Base-by-base conservation (phyloP, 2,329 filamentous ascomycete species). In the Botrytis elliptica region DNA sequence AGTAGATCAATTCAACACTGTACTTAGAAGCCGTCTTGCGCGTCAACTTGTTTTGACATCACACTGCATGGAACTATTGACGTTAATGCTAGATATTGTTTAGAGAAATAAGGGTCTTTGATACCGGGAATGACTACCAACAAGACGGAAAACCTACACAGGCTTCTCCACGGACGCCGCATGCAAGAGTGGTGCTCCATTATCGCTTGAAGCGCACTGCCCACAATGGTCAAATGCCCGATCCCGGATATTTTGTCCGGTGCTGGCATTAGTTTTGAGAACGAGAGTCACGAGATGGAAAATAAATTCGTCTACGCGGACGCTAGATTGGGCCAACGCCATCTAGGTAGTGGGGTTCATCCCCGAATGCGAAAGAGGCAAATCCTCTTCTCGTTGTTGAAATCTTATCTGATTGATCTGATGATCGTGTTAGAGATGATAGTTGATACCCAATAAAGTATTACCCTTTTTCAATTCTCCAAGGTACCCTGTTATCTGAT, bases 361-460 rank as follows among this genome's bases (percentile, higher is more conserved):
- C 20, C n/a, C 49, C 38, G 49, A 69, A 6, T 7, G 42, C 10
- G 10, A 33, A 25, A 57, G 20, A 44, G 40, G 5, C 36, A 33
- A 57, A 8, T 22, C 2, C 65, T 42, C 49, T 57, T 57, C 49
- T 42, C 9, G 29, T 55, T n/a, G 33, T 33, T 57, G 9, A n/a
- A 42, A 57, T 68, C 65, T 68, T 57, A 68, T 57, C 65, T 22
- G 49, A 68, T 42, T 40, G 25, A 68, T 68, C 65, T 55, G n/a
- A 68, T 68, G 65, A 57, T 42, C 49, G 42, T 40, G 9, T 57
- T n/a, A 8, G 22, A 55, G 29, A 68, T 29, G 20, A 55, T 25
- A 40, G 36, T 68, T 68, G 65, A 29, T 12, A 68, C 25, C 49
- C 65, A 55, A 42, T 25, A 10, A 38, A 55, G 49, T 40, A 40